Base-by-base conservation (phyloP, 2,329 filamentous ascomycete species). In the Verticillium longisporum region DNA sequence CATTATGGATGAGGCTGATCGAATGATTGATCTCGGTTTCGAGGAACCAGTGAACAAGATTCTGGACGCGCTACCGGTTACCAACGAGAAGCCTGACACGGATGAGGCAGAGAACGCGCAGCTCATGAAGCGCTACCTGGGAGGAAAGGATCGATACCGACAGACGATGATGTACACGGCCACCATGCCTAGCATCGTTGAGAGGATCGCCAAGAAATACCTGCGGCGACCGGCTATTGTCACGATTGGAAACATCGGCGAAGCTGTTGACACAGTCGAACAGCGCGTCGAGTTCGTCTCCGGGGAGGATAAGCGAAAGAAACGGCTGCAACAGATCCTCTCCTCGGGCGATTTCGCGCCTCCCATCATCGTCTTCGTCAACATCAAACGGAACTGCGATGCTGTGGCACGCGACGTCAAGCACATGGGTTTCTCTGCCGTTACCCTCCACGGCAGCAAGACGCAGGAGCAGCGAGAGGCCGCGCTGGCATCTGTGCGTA, bases 141-240 rank as follows among this genome's bases (percentile, higher is more conserved):
- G 88, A 59, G 86, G 86, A 18, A 86, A 87, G 66, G 89, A 92
- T 69, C 84, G 90, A 26, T 98, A 98, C 78, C 83, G 95, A 62
- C 94, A 99, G 75, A 99, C 95, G 0, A 99, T 99, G 95, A 99
- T 99, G 95, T 99, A 98, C 85, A 98, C 95, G 66, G 95, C 95
- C 59, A 99, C 95, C 33, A 99, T 99, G 95, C 93, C 95, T 1
- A 79, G 90, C 0, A 86, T 90, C 0, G 91, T 99, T 15, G 95
- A 99, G 73, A 90, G 91, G 64, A 98, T 99, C 65, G 95, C 95
- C n/a, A 89, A 93, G 69, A 97, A 97, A 73, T 99, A 99, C 72
- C 86, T 98, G 15, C 90, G 94, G 1, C 87, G 95, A 13, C 95
- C 95, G 0, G 95, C 95, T 21, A 95, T 93, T 58, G 92, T 97